Evolutionary conservation across 1,284 basidiomycete species (phyloP).

Genomic region (Malassezia vespertilionis): DNA sequence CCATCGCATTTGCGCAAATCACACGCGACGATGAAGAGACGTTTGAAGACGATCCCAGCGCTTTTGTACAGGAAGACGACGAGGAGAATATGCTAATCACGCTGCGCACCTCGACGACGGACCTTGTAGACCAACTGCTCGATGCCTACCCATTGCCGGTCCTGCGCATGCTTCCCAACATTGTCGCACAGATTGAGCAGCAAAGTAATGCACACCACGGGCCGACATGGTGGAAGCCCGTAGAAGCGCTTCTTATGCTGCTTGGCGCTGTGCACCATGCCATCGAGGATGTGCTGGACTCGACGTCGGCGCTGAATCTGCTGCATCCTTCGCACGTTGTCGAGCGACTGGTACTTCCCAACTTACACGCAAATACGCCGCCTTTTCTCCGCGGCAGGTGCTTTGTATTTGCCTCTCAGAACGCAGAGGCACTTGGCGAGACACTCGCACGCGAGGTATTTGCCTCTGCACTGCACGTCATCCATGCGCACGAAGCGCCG

Average conservation of each 20-base stretch:
- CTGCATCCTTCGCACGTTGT: constrained; percentile 68
- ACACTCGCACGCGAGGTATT: constrained; percentile 59
- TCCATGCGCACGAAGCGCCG: constrained; percentile 61
- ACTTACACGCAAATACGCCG: constrained; percentile 58
- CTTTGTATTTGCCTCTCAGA: constrained; percentile 89
- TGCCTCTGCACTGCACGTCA: constrained; percentile 68
- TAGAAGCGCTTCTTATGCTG: constrained; percentile 71
- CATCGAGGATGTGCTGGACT: constrained; percentile 64
- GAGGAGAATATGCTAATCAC: constrained; percentile 75
- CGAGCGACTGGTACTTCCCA: constrained; percentile 64
- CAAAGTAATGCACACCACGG: constrained; percentile 49
- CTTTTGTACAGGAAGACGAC: constrained; percentile 86
- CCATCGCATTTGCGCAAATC: constrained; percentile 72
- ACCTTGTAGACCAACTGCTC: constrained; percentile 68
- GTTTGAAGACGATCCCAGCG: constrained; percentile 77
- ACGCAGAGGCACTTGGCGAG: constrained; percentile 61
- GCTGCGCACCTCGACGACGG: constrained; percentile 70
- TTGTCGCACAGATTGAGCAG: constrained; percentile 50
- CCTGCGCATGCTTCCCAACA: constrained; percentile 50
- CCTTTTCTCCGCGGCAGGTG: constrained; percentile 87
- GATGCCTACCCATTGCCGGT: constrained; percentile 58
- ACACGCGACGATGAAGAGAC: constrained; percentile 84
- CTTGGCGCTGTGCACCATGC: constrained; percentile 73
- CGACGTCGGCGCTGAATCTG: constrained; percentile 53
- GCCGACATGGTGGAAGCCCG: constrained; percentile 58